phyloP scores from a whole-genome alignment of 768 basidiomycete species.

The Naganishia antarctica region DNA sequence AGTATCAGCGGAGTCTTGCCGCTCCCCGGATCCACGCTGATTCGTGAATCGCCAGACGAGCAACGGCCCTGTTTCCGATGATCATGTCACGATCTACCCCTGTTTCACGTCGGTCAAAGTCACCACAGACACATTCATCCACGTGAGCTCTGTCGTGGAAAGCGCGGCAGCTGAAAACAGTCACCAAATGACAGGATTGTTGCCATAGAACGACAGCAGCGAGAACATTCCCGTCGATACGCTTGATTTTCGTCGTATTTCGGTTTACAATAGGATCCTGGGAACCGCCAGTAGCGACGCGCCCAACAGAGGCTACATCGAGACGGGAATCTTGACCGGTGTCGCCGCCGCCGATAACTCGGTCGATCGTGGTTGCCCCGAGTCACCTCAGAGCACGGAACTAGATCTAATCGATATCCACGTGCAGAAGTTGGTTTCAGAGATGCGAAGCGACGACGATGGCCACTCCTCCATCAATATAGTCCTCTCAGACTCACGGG shows the following conservation, averaged over 20 bases:
- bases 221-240: slow-evolving; percentile 10
- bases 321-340: too few species aligned
- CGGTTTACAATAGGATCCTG: neutral
- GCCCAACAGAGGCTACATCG: too few species aligned
- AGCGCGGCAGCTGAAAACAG: too few species aligned
- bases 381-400: neutral
- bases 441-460: neutral
- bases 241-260: neutral
- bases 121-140: slow-evolving; percentile 23
- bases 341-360: neutral
- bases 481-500: neutral
- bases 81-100: neutral
- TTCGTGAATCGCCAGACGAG: neutral
- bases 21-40: too few species aligned
- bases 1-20: neutral
- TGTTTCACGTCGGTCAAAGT: slow-evolving; percentile 16
- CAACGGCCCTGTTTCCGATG: neutral
- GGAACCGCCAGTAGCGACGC: neutral
- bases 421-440: neutral
- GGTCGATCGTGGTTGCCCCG: neutral
- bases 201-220: neutral
- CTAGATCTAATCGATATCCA: slow-evolving; percentile 1
- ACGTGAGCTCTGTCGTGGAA: neutral
- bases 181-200: neutral
- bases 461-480: neutral